Evolutionary conservation across 2,329 filamentous ascomycete species (phyloP), one percentile per base, ranked within the genome.

Genomic region (Aspergillus ruber): DNA sequence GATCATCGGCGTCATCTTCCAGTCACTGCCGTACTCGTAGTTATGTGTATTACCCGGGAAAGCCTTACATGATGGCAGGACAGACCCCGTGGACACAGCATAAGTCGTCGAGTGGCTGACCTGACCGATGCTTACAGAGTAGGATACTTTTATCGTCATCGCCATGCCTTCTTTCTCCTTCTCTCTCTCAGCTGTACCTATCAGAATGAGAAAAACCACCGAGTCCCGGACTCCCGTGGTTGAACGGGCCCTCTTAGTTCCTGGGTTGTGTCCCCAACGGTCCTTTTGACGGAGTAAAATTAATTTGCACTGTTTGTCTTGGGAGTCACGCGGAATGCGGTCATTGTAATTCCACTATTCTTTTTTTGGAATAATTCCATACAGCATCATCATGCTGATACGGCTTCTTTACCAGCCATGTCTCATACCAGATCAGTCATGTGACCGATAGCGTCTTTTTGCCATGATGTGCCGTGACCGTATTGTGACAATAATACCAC

Each of bases 1-100:
- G 41, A 32, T 35, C 44, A 33, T 36, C 43, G 41, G 39, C 39
- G 49, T 55, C 51, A 55, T 48, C n/a, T 42, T 43, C 43, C 32
- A 46, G 50, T 50, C 50, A 50, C 45, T 20, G 38, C 35, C 33
- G 42, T 51, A 36, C n/a, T 15, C 17, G 33, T 18, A 36, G 33
- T 17, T 18, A 36, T n/a, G 33, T n/a, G 33, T 35, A 35, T n/a
- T 35, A 35, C 33, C 13, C 15, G 33, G 25, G 25, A 29, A 35
- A 35, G 33, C 33, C 33, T 35, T 35, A 35, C 33, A 35, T 35
- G 33, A 17, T n/a, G 13, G 33, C 33, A 35, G 13, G 13, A n/a
- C 13, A n/a, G 13, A n/a, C 33, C 33, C 33, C 33, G 13, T n/a
- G 13, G 33, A 35, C 15, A 35, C 33, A 17, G 6, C 33, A 35